These are phyloP conservation scores for Apiospora koreana DNA, from an alignment of 2,329 filamentous ascomycete species.

Conservation along the genomic window DNA sequence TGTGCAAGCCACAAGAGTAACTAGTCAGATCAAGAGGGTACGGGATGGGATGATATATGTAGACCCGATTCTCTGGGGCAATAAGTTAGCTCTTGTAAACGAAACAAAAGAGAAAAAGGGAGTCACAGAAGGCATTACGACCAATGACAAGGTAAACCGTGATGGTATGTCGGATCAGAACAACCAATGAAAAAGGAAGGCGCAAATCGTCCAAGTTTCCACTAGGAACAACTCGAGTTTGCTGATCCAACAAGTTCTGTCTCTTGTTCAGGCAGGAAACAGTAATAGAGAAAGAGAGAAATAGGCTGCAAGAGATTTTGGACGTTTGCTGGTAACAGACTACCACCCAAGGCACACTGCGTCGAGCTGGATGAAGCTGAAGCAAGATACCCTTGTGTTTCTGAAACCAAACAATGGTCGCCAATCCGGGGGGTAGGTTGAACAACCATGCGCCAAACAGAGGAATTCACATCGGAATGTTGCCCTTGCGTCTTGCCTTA, in stretches of 20 bases:
- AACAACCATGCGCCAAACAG: not conserved
- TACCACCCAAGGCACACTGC: not conserved
- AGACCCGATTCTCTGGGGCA: not conserved
- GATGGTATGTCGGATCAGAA: not conserved
- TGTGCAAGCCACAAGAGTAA: not conserved
- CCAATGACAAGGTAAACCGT: not conserved
- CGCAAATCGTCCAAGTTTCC: not conserved
- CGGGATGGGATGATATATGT: not conserved
- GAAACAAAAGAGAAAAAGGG: not conserved
- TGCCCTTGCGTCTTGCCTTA: not conserved
- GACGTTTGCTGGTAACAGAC: too few relatives aligned
- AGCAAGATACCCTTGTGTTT: not conserved
- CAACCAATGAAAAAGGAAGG: not conserved
- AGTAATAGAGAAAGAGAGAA: not conserved
- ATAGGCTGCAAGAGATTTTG: not conserved
- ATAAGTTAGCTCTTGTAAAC: not conserved
- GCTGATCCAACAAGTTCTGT: not conserved
- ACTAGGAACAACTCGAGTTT: not conserved
- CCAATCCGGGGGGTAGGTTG: not conserved
- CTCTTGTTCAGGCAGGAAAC: not conserved
- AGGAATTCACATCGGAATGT: not conserved
- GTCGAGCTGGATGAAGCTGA: not conserved
- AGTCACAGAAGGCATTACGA: not conserved
- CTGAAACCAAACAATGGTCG: not conserved
- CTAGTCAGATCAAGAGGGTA: not conserved